Conservation (phyloP, 2,329 filamentous ascomycete genomes). For the Fusarium tupiense region DNA sequence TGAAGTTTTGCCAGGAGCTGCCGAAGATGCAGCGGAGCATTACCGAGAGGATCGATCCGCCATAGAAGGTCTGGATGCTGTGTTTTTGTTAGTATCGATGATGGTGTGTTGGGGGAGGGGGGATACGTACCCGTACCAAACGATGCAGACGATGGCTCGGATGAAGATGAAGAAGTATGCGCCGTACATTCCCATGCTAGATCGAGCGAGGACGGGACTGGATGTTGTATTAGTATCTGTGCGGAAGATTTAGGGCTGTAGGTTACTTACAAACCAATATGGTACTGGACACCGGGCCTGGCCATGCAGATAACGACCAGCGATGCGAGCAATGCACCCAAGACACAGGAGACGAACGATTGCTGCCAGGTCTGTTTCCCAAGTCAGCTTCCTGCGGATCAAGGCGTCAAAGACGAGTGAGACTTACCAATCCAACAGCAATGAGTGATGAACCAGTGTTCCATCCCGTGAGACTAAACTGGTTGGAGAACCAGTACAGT, state of each 20-base stretch:
- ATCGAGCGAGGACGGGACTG: background rate
- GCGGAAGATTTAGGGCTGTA: accelerated
- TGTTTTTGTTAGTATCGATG: background rate
- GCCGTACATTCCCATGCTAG: background rate
- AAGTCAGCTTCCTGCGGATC: too few species aligned
- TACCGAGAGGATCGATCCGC: background rate
- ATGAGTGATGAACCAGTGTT: background rate
- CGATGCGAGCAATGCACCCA: background rate
- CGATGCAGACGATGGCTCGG: background rate
- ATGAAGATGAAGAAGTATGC: background rate
- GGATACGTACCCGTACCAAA: background rate
- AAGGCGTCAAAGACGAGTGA: too few species aligned
- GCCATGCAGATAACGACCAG: background rate
- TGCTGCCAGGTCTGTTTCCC: background rate
- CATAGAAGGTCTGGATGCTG: background rate
- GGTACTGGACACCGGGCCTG: background rate
- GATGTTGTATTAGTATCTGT: accelerated
- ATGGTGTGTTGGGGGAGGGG: too few species aligned
- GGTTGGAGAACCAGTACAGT: background rate
- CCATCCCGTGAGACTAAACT: background rate
- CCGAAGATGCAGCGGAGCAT: background rate
- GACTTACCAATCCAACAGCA: background rate
- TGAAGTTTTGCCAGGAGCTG: background rate
- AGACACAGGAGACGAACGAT: background rate
- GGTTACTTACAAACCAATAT: background rate